These are phyloP conservation scores for Aspergillus leporis DNA, from an alignment of 495 filamentous ascomycete species.

Conservation along the genomic window DNA sequence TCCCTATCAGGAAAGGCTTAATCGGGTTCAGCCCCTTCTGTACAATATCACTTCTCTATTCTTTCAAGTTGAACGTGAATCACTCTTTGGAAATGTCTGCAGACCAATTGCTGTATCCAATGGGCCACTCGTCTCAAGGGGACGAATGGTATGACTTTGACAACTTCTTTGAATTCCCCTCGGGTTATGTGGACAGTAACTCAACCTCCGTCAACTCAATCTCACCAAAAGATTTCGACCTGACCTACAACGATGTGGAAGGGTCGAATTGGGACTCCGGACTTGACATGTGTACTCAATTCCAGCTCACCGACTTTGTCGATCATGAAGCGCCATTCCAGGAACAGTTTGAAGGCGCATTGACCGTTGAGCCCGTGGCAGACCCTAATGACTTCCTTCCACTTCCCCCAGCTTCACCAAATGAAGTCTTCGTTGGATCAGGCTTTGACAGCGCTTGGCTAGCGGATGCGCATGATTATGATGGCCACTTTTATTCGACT, in stretches of 20 bases:
- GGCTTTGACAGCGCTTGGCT: constrained; percentile 15
- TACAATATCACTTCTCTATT: neutral
- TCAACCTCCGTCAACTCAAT: constrained; percentile 36
- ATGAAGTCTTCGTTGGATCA: constrained; percentile 11
- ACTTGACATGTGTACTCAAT: constrained; percentile 21
- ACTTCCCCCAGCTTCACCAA: constrained; percentile 6
- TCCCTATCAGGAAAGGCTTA: constrained; percentile 9
- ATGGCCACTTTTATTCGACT: constrained; percentile 26
- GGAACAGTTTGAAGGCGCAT: constrained; percentile 23
- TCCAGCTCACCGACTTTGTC: constrained; percentile 31
- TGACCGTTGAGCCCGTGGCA: constrained; percentile 23
- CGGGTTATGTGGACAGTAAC: constrained; percentile 33
- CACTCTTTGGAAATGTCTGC: constrained; percentile 19
- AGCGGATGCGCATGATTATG: constrained; percentile 16
- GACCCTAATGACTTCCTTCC: constrained; percentile 28
- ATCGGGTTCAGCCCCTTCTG: neutral
- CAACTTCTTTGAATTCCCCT: constrained; percentile 39
- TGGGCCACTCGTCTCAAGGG: constrained; percentile 25
- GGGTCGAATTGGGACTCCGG: constrained; percentile 24
- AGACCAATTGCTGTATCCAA: constrained; percentile 23
- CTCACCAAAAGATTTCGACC: constrained; percentile 34
- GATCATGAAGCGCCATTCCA: constrained; percentile 27
- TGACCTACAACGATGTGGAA: constrained; percentile 29
- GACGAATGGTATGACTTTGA: constrained; percentile 44
- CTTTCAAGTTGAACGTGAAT: neutral